Evolutionary conservation across 768 basidiomycete genomes (phyloP).

Genomic region (Naganishia friedmannii): DNA sequence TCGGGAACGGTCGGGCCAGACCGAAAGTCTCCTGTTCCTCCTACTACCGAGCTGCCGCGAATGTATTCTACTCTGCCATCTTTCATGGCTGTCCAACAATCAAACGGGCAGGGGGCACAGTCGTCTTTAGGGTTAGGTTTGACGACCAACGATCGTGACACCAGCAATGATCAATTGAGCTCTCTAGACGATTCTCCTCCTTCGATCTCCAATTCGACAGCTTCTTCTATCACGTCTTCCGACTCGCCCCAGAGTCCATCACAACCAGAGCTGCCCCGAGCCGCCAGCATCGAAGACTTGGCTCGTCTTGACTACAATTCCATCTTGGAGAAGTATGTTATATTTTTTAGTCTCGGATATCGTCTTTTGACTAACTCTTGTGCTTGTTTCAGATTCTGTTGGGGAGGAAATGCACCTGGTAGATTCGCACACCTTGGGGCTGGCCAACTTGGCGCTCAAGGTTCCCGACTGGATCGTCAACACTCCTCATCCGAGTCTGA

Average conservation of each 20-base stretch:
- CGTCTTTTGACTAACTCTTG: not conserved
- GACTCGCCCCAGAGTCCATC: constrained; percentile 35
- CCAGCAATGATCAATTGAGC: constrained; percentile 5
- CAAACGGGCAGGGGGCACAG: not conserved
- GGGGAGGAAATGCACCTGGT: constrained; percentile 39
- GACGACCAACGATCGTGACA: constrained; percentile 2
- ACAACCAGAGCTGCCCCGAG: constrained; percentile 19
- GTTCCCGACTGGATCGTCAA: constrained; percentile 22
- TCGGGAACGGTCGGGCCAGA: constrained; percentile 16
- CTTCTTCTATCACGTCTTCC: constrained; percentile 30
- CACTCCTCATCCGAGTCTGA: constrained; percentile 23
- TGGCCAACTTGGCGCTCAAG: constrained; percentile 1
- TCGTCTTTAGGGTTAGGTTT: not conserved
- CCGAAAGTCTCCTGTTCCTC: constrained; percentile 12
- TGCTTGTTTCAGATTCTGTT: constrained; percentile 45
- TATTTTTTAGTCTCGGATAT: not conserved
- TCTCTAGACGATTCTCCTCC: constrained; percentile 25
- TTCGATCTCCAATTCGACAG: constrained; percentile 21
- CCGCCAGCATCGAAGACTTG: constrained; percentile 31
- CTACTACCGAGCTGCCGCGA: constrained; percentile 24
- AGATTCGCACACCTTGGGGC: constrained; percentile 19
- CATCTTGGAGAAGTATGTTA: constrained; percentile 50
- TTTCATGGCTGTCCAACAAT: constrained; percentile 1
- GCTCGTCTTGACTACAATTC: constrained; percentile 40
- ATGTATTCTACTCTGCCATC: constrained; percentile 34